Evolutionary conservation across 805 yeast species (phyloP), one percentile per base, ranked within the genome.

Genomic region (Nakazawaea wyomingensis): DNA sequence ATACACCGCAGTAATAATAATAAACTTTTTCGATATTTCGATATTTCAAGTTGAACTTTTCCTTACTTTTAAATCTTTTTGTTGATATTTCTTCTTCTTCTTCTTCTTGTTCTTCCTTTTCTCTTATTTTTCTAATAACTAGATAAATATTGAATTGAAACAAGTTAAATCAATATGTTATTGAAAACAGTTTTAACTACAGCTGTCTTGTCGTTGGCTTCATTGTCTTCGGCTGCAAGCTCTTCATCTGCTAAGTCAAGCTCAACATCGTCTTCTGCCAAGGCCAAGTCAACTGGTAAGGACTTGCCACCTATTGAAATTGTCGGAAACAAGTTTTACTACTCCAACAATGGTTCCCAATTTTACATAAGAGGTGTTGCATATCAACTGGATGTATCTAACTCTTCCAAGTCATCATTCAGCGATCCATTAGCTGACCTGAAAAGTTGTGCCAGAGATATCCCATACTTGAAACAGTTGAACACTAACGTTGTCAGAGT

Each of bases 331-430:
- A 83, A 84, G 62, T 84, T 85, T 57, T 85, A 74, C 71, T 85
- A 66, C 65, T 68, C 85, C 46, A 81, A 80, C 65, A 84, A 84
- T 56, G 91, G 90, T 40, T 76, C 88, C 43, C 90, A 83, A 60
- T 85, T 85, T 59, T 82, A 73, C 63, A 76, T 85, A 55, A 79
- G 70, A 57, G 95, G 93, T 69, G 68, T 85, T 49, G 93, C 93
- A 39, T 85, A 85, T 65, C 95, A 84, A 68, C 79, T 78, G 51
- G 81, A 82, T 60, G 72, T 80, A 29, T 69, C 74, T 35, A 73
- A 73, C 51, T 48, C 68, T 33, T 70, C 78, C 13, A 57, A 60
- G 26, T 50, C 62, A 6, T 49, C 74, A 24, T 81, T 80, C 54
- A 71, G 68, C 45, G 93, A 85, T 69, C 91, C 91, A 33, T 68